Conservation (phyloP, 164 flowering plant genomes). For the Annona cherimola region DNA sequence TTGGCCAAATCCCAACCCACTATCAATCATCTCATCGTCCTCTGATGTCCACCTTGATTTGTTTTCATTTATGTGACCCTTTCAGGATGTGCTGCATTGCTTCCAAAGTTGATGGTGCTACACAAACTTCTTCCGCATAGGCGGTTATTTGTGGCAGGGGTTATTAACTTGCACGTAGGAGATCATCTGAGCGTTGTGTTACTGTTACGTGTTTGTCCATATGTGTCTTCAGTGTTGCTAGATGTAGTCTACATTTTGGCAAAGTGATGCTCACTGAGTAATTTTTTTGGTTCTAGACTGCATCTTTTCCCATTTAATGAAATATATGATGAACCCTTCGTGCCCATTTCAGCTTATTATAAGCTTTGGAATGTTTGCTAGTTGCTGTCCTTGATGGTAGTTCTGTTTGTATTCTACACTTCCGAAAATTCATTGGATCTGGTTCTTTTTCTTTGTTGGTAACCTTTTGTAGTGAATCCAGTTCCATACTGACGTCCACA, state of each 20-base stretch:
- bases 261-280: neutral
- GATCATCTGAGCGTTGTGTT: neutral
- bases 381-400: too few relatives aligned
- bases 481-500: too few relatives aligned
- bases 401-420: too few relatives aligned
- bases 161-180: neutral
- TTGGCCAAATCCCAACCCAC: slow-evolving; percentile 1
- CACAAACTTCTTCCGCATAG: slow-evolving; percentile 70
- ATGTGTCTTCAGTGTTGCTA: neutral
- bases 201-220: neutral
- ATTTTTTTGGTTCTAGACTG: neutral
- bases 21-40: neutral
- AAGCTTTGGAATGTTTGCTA: too few relatives aligned
- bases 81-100: slow-evolving; percentile 43
- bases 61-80: neutral
- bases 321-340: too few relatives aligned
- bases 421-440: too few relatives aligned
- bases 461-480: too few relatives aligned
- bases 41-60: neutral
- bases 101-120: slow-evolving; percentile 51
- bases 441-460: too few relatives aligned
- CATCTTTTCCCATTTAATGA: neutral
- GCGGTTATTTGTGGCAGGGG: slow-evolving; percentile 35
- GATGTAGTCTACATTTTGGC: neutral
- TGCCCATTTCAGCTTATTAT: too few relatives aligned